Evolutionary conservation across 306 rosid species (phyloP).

Genomic region (Echinosophora koreensis): DNA sequence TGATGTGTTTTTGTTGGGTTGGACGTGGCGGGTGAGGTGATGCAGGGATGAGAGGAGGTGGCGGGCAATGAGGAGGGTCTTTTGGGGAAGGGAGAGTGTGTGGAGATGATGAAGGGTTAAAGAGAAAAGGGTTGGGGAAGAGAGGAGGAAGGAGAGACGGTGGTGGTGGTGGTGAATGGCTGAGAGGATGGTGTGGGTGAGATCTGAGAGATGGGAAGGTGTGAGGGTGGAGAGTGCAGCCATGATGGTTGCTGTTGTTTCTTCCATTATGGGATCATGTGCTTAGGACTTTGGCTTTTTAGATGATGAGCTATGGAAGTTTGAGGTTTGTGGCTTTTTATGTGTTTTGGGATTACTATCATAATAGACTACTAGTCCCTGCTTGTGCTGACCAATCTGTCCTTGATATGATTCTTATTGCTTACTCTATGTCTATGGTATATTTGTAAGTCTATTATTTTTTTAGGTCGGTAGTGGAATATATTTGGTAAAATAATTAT

Average conservation of each 20-base stretch:
- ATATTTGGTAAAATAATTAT: background rate
- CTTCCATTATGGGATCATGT: constrained; percentile 81
- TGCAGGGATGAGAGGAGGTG: constrained; percentile 80
- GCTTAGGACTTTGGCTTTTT: constrained; percentile 33
- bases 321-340: constrained; percentile 48
- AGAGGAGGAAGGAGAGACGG: constrained; percentile 76
- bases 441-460: background rate
- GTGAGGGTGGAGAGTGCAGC: constrained; percentile 80
- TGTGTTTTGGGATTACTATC: constrained; percentile 34
- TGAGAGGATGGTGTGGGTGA: constrained; percentile 66
- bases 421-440: background rate
- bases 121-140: constrained; percentile 73
- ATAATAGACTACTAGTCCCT: constrained; percentile 17
- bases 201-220: constrained; percentile 67
- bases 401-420: constrained; percentile 21
- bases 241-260: constrained; percentile 62
- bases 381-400: constrained; percentile 44
- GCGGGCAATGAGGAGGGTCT: constrained; percentile 74
- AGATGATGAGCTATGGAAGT: background rate
- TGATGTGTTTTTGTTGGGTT: background rate
- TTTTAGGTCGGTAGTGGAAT: constrained; percentile 29
- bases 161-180: constrained; percentile 59
- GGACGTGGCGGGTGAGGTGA: constrained; percentile 67
- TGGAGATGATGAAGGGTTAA: constrained; percentile 76
- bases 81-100: constrained; percentile 69